Base-by-base conservation (phyloP, 805 yeast species). In the Wickerhamiella azymoides region DNA sequence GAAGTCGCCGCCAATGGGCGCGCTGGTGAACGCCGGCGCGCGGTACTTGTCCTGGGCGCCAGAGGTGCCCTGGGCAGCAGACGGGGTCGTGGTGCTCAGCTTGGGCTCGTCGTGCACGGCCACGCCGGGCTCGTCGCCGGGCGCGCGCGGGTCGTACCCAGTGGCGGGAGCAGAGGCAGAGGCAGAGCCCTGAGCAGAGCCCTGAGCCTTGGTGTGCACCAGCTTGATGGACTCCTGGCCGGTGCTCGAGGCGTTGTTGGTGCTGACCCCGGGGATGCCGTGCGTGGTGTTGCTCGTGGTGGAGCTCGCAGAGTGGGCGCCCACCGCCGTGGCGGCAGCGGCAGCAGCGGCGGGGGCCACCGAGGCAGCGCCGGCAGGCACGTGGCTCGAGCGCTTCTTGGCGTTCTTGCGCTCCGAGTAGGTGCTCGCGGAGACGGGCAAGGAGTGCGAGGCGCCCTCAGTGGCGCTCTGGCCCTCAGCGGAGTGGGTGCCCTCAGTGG, bases 381-480 rank as follows among this genome's bases (percentile, higher is more conserved):
- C 16, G 33, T 16, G 16, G 33, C 33, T 13, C 33, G 14, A 13
- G 33, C n/a, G 33, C 16, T 13, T 30, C 24, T 21, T 21, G 24
- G 24, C 24, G 24, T 4, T 21, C 24, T 21, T 21, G 24, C 24
- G 24, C 24, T 21, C 24, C 4, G 24, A 21, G 24, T 21, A 21
- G 24, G 24, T 21, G 6, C 6, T 5, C 7, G 24, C 24, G 24
- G 24, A 21, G 6, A 21, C 24, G 24, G 24, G 24, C 24, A n/a
- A n/a, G n/a, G n/a, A n/a, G n/a, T n/a, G n/a, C n/a, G n/a, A n/a
- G n/a, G n/a, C 30, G 25, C 26, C n/a, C 8, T 7, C 38, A 30
- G 39, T 35, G 17, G 24, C 41, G 46, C 11, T 46, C 45, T 16
- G 21, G 14, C 2, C 28, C 39, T 18, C n/a, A n/a, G n/a, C n/a